A percentile compares a stretch with the other conserved stretches of the same genome.
These are phyloP conservation scores for Penicillium rolfsii DNA, from an alignment of 2,329 filamentous ascomycete species.

Conservation along the genomic window DNA sequence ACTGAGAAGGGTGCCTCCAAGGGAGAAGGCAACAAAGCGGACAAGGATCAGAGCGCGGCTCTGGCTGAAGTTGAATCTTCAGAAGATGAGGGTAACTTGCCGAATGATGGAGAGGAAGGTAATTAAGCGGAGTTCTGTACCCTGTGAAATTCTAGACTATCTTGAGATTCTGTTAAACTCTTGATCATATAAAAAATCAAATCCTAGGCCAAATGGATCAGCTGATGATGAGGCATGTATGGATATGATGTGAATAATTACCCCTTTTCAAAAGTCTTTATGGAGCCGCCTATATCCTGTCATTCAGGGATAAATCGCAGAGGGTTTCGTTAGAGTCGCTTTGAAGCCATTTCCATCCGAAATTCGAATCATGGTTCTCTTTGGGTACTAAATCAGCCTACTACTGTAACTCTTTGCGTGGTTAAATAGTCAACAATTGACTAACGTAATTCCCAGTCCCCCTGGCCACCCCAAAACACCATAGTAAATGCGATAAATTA, in stretches of 20 bases:
- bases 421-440: too few species aligned
- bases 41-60: constrained; percentile 35
- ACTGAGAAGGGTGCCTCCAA: constrained; percentile 8
- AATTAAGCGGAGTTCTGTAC: constrained; percentile 7
- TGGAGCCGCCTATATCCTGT: too few species aligned
- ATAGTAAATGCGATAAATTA: too few species aligned
- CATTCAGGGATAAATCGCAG: too few species aligned
- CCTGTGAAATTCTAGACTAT: background rate
- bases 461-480: too few species aligned
- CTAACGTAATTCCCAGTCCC: too few species aligned
- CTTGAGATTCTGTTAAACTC: background rate
- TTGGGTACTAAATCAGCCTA: too few species aligned
- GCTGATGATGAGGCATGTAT: background rate
- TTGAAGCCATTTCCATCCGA: too few species aligned
- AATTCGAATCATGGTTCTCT: too few species aligned
- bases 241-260: background rate
- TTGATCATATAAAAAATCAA: background rate
- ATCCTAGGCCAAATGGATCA: background rate
- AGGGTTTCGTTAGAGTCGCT: too few species aligned
- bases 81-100: constrained; percentile 33
- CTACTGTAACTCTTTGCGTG: too few species aligned
- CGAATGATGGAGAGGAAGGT: constrained; percentile 30
- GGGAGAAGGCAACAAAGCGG: constrained; percentile 14
- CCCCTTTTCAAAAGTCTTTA: too few species aligned
- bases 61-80: constrained; percentile 40